These are phyloP conservation scores for Apiotrichum gracile DNA, from an alignment of 1,284 basidiomycete species.

Conservation along the genomic window DNA sequence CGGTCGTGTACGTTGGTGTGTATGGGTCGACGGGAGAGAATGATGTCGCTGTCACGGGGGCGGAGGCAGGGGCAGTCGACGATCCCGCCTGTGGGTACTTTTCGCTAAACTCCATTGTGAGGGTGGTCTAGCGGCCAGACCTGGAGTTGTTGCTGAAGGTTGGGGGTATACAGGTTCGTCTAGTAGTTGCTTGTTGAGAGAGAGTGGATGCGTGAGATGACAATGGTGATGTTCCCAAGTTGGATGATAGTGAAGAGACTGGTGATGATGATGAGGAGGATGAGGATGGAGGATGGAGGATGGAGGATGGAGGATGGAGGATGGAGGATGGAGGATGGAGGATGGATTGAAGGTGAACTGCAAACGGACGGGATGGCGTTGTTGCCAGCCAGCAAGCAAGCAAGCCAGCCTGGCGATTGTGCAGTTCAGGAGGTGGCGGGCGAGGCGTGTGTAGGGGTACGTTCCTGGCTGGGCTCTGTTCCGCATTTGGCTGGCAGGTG, in stretches of 20 bases:
- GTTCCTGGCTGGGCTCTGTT: too few species aligned
- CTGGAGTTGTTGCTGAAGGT: not conserved
- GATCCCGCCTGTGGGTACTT: not conserved
- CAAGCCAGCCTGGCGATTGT: too few species aligned
- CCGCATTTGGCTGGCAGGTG: too few species aligned
- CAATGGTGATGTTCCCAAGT: not conserved
- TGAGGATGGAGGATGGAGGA: not conserved
- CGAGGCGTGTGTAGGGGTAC: too few species aligned
- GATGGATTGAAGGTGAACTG: not conserved
- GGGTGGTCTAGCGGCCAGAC: not conserved
- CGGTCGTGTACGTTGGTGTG: not conserved
- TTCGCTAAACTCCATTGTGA: conserved; percentile 1
- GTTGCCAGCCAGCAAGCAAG: too few species aligned
- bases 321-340: not conserved
- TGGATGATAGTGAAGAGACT: not conserved
- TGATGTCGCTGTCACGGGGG: not conserved
- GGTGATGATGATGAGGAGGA: not conserved
- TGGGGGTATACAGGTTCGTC: not conserved
- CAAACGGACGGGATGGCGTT: too few species aligned
- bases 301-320: not conserved
- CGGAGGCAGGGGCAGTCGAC: not conserved
- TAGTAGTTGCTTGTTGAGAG: not conserved
- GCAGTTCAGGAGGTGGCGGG: too few species aligned
- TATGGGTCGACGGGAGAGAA: not conserved
- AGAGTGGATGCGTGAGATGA: not conserved